Evolutionary conservation across 352 stramenopile species (phyloP).

Genomic region (Pythium insidiosum): DNA sequence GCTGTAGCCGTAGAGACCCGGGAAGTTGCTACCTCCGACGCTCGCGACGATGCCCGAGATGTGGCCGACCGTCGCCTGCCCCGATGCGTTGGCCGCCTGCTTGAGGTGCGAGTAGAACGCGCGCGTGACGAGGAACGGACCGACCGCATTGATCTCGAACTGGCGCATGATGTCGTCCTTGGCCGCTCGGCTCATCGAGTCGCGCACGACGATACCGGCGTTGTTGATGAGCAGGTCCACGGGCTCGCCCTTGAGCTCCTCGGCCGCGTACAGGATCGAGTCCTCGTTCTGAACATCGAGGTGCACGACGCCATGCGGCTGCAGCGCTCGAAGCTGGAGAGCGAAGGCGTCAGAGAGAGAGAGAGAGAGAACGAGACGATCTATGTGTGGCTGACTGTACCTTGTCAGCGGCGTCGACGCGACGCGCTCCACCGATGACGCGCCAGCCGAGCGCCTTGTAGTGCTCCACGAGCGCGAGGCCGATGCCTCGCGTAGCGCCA

Average conservation of each 20-base stretch:
- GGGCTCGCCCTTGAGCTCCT: slow-evolving; percentile 8
- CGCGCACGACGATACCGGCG: no score
- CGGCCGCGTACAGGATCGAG: slow-evolving; percentile 10
- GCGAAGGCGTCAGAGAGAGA: no score
- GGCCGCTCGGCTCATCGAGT: slow-evolving; percentile 3
- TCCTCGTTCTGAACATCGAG: slow-evolving; percentile 16
- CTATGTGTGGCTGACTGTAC: no score
- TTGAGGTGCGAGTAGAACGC: slow-evolving; percentile 19
- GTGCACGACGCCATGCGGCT: slow-evolving; percentile 11
- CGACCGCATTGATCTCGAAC: slow-evolving; percentile 31
- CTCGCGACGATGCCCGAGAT: slow-evolving; percentile 15
- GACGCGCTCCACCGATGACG: slow-evolving; percentile 28
- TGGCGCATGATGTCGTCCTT: slow-evolving; percentile 16
- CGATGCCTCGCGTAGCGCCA: slow-evolving; percentile 33
- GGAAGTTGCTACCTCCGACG: no score
- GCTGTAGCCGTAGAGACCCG: slow-evolving; percentile 38
- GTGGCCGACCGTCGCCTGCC: slow-evolving; percentile 17
- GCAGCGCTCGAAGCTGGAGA: slow-evolving; percentile 9
- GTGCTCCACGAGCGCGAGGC: slow-evolving; percentile 29
- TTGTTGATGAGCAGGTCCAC: slow-evolving; percentile 34
- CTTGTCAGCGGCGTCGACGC: slow-evolving; percentile 18
- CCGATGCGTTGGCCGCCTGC: background rate
- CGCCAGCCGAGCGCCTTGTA: slow-evolving; percentile 35
- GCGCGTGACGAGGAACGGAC: slow-evolving; percentile 22
- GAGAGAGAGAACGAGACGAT: no score